Base-by-base conservation (phyloP, 495 filamentous ascomycete species). In the Pseudevernia furfuracea region DNA sequence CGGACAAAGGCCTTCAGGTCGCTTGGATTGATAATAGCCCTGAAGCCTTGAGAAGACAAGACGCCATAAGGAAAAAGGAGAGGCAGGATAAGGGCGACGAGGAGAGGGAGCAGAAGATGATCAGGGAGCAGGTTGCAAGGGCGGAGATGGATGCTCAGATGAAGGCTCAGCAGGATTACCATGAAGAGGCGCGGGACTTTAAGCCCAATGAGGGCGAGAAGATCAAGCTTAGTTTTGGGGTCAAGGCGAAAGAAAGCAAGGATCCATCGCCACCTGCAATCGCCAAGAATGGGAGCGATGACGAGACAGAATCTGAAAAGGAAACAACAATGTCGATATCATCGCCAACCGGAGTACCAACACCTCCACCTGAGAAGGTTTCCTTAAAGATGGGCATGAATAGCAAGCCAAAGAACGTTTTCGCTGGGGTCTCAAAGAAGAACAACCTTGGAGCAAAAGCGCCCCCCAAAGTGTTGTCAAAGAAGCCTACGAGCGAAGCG, bases 21-120 rank as follows among this genome's bases (percentile, higher is more conserved):
- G 81, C 85, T 8, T 99, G 92, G 90, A 85, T 97, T 38, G 93
- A 99, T 75, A 89, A 92, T 69, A 87, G 83, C 38, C 90, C 91
- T 0, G 92, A 96, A 59, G 89, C 91, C 0, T 76, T 97, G 71
- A 79, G 83, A 70, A 78, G 91, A 59, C 81, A 88, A 55, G 92
- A 97, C 64, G 90, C 88, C 30, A 79, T 96, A 43, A 75, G 88
- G 70, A 86, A 87, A 74, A 91, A 90, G 75, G 92, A 97, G 73
- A 78, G 87, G 66, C 84, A 88, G 74, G 91, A 96, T 69, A 89
- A 87, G 68, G 92, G 90, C 1, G 92, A 96, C 69, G 95, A 96
- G 73, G 89, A 95, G 72, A 74, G 90, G 61, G 94, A 97, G 74
- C 87, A 91, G 75, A 82, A 77, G 69, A 70, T 88, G 72, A 87